Conservation (phyloP, 2,329 filamentous ascomycete species). For the Ramularia endophylla region DNA sequence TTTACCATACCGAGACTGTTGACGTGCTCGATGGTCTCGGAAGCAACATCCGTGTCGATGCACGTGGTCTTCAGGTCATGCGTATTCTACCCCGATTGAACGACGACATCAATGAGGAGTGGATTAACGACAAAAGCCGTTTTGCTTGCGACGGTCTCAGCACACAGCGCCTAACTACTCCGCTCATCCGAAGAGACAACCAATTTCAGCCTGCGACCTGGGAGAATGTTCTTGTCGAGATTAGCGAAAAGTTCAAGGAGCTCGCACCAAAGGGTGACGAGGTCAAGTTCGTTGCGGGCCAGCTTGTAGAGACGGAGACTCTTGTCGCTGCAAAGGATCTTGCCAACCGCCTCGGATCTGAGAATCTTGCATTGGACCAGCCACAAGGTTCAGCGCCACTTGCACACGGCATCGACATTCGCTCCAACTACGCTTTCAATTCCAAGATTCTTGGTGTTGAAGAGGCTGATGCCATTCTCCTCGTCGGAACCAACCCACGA, state of each 20-base stretch:
- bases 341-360: slow-evolving; percentile 91
- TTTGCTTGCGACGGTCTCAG: slow-evolving; percentile 96
- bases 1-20: slow-evolving; percentile 92
- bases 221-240: slow-evolving; percentile 90
- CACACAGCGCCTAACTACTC: slow-evolving; percentile 91
- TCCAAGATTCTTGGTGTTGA: slow-evolving; percentile 90
- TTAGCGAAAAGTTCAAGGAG: slow-evolving; percentile 71
- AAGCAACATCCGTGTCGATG: slow-evolving; percentile 91
- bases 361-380: slow-evolving; percentile 91
- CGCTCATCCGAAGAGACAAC: slow-evolving; percentile 78
- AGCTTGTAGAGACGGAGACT: slow-evolving; percentile 85
- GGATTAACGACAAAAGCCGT: slow-evolving; percentile 98
- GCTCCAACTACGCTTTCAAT: slow-evolving; percentile 96
- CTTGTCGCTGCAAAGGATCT: slow-evolving; percentile 96
- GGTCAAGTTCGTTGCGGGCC: slow-evolving; percentile 91
- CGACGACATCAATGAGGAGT: slow-evolving; percentile 98
- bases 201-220: slow-evolving; percentile 90
- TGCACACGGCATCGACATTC: slow-evolving; percentile 87
- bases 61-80: slow-evolving; percentile 93
- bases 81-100: slow-evolving; percentile 87
- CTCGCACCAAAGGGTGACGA: slow-evolving; percentile 83
- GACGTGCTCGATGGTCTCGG: slow-evolving; percentile 91
- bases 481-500: slow-evolving; percentile 91
- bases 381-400: slow-evolving; percentile 76
- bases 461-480: slow-evolving; percentile 83